phyloP scores from a whole-genome alignment of 352 stramenopile species.

The Globisporangium sylvaticum region DNA sequence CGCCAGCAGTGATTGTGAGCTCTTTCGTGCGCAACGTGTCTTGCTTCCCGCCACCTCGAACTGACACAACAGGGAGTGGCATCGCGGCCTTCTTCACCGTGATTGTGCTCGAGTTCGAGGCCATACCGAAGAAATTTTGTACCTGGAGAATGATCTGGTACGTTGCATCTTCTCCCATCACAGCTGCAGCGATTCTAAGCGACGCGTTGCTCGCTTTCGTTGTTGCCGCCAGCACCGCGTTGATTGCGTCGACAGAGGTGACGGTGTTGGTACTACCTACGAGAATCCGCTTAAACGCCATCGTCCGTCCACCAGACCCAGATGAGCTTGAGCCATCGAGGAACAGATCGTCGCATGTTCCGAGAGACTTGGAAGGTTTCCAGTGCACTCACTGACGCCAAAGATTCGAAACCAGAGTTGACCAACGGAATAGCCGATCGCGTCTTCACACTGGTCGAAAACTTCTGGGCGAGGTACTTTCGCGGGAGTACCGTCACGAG shows the following conservation, averaged over 20 bases:
- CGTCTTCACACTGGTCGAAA: constrained; percentile 31
- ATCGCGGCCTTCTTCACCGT: constrained; percentile 42
- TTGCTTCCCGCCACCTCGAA: constrained; percentile 41
- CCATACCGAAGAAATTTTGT: constrained; percentile 47
- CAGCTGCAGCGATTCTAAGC: constrained; percentile 26
- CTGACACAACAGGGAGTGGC: constrained; percentile 51
- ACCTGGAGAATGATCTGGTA: constrained; percentile 47
- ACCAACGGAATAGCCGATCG: constrained; percentile 20
- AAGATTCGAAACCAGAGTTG: constrained; percentile 17
- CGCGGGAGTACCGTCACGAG: constrained; percentile 29
- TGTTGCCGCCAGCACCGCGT: constrained; percentile 22
- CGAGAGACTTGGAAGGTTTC: constrained; percentile 39
- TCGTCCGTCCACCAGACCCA: constrained; percentile 47
- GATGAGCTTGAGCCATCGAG: constrained; percentile 51
- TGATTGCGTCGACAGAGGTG: constrained; percentile 20
- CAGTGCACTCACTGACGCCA: constrained; percentile 22
- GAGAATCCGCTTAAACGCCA: constrained; percentile 55
- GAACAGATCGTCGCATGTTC: constrained; percentile 54
- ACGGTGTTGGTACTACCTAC: constrained; percentile 18
- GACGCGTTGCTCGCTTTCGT: constrained; percentile 31
- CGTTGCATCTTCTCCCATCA: constrained; percentile 33
- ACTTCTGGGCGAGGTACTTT: constrained; percentile 33
- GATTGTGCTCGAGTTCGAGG: constrained; percentile 37
- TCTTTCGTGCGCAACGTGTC: constrained; percentile 34
- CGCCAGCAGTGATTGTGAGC: constrained; percentile 37